These are phyloP conservation scores for Gelatoporia subvermispora DNA, from an alignment of 768 basidiomycete genomes.

Conservation along the genomic window DNA sequence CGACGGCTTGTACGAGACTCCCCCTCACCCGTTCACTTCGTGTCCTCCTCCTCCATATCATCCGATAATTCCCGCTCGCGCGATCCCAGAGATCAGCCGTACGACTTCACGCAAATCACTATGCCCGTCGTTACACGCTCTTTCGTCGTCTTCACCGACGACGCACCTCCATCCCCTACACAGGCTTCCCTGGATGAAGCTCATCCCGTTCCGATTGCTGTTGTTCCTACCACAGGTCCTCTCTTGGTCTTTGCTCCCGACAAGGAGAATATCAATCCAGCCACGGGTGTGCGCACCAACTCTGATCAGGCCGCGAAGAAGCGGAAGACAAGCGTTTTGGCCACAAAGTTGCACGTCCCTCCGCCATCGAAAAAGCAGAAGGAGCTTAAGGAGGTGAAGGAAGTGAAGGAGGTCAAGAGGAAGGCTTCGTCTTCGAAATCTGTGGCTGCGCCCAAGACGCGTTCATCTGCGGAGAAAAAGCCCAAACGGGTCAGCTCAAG, in stretches of 20 bases:
- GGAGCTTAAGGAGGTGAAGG: constrained; percentile 16
- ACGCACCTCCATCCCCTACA: constrained; percentile 6
- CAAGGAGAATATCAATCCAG: constrained; percentile 77
- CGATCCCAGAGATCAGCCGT: too few species aligned
- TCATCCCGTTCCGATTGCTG: constrained; percentile 7
- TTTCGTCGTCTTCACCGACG: constrained; percentile 24
- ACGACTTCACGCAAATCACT: background rate
- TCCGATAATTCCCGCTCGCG: background rate
- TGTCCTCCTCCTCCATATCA: background rate
- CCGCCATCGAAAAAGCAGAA: constrained; percentile 14
- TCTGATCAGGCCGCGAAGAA: constrained; percentile 51
- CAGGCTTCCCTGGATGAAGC: constrained; percentile 23
- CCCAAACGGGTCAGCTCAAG: constrained; percentile 24
- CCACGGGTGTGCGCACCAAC: constrained; percentile 61
- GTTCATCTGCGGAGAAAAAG: constrained; percentile 13
- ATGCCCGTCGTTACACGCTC: constrained; percentile 14
- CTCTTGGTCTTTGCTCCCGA: constrained; percentile 35
- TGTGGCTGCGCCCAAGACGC: constrained; percentile 2
- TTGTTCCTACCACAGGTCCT: constrained; percentile 16
- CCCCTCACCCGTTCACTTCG: background rate
- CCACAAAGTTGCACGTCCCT: constrained; percentile 17
- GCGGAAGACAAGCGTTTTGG: constrained; percentile 38
- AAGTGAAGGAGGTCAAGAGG: constrained; percentile 13
- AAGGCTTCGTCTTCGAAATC: background rate
- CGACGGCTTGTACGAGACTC: constrained; percentile 1